phyloP scores from a whole-genome alignment of 768 basidiomycete species.

The Boletus fagicola region DNA sequence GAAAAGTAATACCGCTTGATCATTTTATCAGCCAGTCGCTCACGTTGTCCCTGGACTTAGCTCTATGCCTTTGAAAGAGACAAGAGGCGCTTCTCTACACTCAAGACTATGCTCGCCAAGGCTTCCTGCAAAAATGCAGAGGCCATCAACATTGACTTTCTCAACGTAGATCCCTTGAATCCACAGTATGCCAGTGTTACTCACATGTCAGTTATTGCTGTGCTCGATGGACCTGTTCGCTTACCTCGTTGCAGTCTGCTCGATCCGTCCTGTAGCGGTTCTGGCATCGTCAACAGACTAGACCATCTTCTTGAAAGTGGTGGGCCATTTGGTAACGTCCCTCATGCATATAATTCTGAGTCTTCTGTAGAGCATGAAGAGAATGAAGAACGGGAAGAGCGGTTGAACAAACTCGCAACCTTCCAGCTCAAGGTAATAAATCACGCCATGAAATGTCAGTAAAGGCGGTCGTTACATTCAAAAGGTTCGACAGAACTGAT shows the following conservation, averaged over 20 bases:
- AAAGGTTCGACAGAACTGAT: slow-evolving; percentile 9
- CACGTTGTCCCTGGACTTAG: slow-evolving; percentile 35
- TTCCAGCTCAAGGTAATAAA: slow-evolving; percentile 91
- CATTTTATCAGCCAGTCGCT: background rate
- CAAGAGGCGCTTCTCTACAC: slow-evolving; percentile 73
- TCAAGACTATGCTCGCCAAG: slow-evolving; percentile 81
- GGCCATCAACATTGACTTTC: slow-evolving; percentile 78
- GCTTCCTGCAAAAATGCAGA: slow-evolving; percentile 82
- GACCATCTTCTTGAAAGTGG: slow-evolving; percentile 81
- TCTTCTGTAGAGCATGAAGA: slow-evolving; percentile 50
- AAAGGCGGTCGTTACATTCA: slow-evolving; percentile 23
- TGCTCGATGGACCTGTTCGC: background rate
- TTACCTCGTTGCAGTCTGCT: slow-evolving; percentile 55
- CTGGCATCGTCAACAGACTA: slow-evolving; percentile 86
- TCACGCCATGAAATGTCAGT: slow-evolving; percentile 91
- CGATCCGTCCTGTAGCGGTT: slow-evolving; percentile 96
- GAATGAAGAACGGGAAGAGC: slow-evolving; percentile 56
- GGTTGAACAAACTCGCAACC: slow-evolving; percentile 77
- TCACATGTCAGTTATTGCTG: slow-evolving; percentile 68
- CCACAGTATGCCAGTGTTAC: slow-evolving; percentile 63
- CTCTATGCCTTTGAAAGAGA: slow-evolving; percentile 90
- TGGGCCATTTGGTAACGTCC: slow-evolving; percentile 29
- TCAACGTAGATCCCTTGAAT: slow-evolving; percentile 69
- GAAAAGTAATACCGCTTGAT: slow-evolving; percentile 52
- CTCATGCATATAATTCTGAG: slow-evolving; percentile 5